Evolutionary conservation across 73 alveolate genomes (phyloP).

Genomic region (Paramecium sexaurelia): DNA sequence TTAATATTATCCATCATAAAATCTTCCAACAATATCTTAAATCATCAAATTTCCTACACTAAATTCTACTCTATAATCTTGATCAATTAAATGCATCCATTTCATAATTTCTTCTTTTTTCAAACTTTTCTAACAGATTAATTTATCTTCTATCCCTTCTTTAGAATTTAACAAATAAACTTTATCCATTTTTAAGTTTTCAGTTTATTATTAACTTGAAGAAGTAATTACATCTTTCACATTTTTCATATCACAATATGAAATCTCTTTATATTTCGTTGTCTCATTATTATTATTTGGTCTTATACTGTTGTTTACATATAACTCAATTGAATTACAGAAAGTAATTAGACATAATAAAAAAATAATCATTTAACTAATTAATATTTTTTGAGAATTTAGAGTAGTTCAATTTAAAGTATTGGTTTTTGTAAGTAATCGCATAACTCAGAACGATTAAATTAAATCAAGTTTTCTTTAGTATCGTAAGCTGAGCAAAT

Average conservation of each 20-base stretch:
- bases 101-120: not conserved
- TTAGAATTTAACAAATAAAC: not conserved
- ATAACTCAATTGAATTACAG: not conserved
- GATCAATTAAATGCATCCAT: conserved; percentile 44
- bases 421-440: not conserved
- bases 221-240: not conserved
- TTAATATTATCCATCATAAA: conserved; percentile 37
- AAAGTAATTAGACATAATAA: conserved; percentile 3
- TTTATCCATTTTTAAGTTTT: not conserved
- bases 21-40: conserved; percentile 52
- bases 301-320: conserved; percentile 48
- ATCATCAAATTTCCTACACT: not conserved
- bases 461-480: not conserved
- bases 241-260: conserved; percentile 50
- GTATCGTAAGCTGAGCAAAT: conserved; percentile 39
- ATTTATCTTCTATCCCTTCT: not conserved
- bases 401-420: not conserved
- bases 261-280: conserved; percentile 15
- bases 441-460: not conserved
- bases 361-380: conserved; percentile 30
- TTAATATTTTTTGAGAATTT: conserved; percentile 30
- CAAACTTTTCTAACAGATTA: not conserved
- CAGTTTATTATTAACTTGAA: conserved; percentile 13
- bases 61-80: conserved; percentile 46
- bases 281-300: conserved; percentile 67